Evolutionary conservation across 257 asterid genomes (phyloP).

Genomic region (Scutellaria galericulata): DNA sequence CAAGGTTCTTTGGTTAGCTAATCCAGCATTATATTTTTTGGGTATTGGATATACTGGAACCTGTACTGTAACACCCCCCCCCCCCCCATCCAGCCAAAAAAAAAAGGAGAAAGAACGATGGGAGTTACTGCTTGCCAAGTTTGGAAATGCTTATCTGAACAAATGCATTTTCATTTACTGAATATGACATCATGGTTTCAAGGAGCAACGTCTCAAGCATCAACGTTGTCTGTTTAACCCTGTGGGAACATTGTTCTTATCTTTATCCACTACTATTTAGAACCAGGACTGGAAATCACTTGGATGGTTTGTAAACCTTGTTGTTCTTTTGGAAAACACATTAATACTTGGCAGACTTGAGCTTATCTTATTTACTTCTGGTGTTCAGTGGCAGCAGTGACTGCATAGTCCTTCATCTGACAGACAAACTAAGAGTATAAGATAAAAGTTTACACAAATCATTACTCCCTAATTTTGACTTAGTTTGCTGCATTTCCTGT

Average conservation of each 20-base stretch:
- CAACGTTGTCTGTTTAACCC: background rate
- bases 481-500: constrained; percentile 17
- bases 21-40: constrained; percentile 30
- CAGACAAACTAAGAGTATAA: constrained; percentile 15
- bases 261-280: constrained; percentile 23
- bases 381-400: constrained; percentile 11
- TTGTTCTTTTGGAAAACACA: constrained; percentile 1
- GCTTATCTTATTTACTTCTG: constrained; percentile 7
- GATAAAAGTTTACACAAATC: constrained; percentile 6
- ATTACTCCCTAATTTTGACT: constrained; percentile 15
- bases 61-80: background rate
- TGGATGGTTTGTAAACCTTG: constrained; percentile 17
- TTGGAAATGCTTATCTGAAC: constrained; percentile 6
- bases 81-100: background rate
- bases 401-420: constrained; percentile 19
- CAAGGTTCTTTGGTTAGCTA: constrained; percentile 33
- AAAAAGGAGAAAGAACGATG: background rate
- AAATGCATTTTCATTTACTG: constrained; percentile 4
- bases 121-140: constrained; percentile 22
- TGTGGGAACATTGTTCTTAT: constrained; percentile 12
- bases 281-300: constrained; percentile 16
- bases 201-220: constrained; percentile 14
- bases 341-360: constrained; percentile 16
- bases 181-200: constrained; percentile 14
- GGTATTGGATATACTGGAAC: background rate